Evolutionary conservation across 805 yeast species (phyloP).

Genomic region (Starmera caribaea): DNA sequence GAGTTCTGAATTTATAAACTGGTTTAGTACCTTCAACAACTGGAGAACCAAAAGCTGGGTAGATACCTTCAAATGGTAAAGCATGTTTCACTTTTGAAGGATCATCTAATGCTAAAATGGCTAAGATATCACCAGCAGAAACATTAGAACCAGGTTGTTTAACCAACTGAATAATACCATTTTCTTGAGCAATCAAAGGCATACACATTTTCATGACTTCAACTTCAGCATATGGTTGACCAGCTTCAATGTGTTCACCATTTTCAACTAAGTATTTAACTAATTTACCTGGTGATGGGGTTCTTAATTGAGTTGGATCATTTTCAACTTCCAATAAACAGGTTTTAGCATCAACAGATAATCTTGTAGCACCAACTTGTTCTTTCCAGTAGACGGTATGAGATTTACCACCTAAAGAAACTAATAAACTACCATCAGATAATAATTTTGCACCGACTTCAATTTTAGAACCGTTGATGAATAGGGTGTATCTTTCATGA

Average conservation of each 20-base stretch:
- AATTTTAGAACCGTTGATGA: slow-evolving; percentile 86
- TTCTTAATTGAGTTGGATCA: slow-evolving; percentile 96
- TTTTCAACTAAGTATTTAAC: slow-evolving; percentile 89
- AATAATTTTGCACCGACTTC: slow-evolving; percentile 82
- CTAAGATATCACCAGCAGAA: slow-evolving; percentile 93
- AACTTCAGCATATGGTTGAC: slow-evolving; percentile 95
- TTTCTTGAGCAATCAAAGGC: slow-evolving; percentile 92
- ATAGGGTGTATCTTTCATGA: slow-evolving; percentile 73
- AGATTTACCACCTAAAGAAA: slow-evolving; percentile 84
- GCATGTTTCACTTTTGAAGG: slow-evolving; percentile 98
- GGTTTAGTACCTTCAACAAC: slow-evolving; percentile 76
- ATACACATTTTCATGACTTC: slow-evolving; percentile 99
- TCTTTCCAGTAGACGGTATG: slow-evolving; percentile 97
- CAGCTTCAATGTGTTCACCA: slow-evolving; percentile 87
- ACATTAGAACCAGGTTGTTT: slow-evolving; percentile 99
- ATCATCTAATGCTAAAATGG: slow-evolving; percentile 89
- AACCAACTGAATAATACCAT: slow-evolving; percentile 84
- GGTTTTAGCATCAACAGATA: slow-evolving; percentile 92
- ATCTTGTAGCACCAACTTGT: slow-evolving; percentile 89
- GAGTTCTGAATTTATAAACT: slow-evolving; percentile 56
- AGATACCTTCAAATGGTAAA: slow-evolving; percentile 84
- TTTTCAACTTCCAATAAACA: slow-evolving; percentile 90
- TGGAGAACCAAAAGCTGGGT: slow-evolving; percentile 85
- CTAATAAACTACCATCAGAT: slow-evolving; percentile 89
- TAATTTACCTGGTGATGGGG: slow-evolving; percentile 98